These are phyloP conservation scores for Boletus patriciae DNA, from an alignment of 768 basidiomycete genomes.

Conservation along the genomic window DNA sequence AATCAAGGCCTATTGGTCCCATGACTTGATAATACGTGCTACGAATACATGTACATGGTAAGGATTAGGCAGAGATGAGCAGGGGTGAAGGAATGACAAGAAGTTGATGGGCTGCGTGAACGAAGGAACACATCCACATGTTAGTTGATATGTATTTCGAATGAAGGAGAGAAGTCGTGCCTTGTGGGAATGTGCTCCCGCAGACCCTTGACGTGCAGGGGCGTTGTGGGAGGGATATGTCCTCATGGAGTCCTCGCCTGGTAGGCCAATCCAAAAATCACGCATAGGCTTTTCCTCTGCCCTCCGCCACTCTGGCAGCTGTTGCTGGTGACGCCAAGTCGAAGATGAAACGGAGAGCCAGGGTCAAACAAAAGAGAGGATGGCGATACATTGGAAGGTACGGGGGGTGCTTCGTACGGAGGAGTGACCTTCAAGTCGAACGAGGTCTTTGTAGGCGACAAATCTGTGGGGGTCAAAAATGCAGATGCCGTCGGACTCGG, in stretches of 20 bases:
- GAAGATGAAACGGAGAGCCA: constrained; percentile 35
- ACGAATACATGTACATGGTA: constrained; percentile 82
- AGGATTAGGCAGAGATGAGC: constrained; percentile 82
- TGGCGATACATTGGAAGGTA: constrained; percentile 31
- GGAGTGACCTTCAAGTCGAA: constrained; percentile 58
- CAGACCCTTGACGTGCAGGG: constrained; percentile 29
- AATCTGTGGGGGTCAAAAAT: constrained; percentile 71
- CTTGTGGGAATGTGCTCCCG: constrained; percentile 46
- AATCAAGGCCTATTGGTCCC: constrained; percentile 88
- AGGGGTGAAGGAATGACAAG: constrained; percentile 79
- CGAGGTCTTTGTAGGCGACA: constrained; percentile 59
- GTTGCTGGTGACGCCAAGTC: constrained; percentile 31
- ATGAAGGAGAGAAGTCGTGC: constrained; percentile 36
- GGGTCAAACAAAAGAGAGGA: constrained; percentile 46
- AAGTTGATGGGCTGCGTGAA: constrained; percentile 79
- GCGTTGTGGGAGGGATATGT: constrained; percentile 27
- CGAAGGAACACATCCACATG: constrained; percentile 13
- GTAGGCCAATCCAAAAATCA: constrained; percentile 26
- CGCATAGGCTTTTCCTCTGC: constrained; percentile 31
- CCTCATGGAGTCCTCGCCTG: constrained; percentile 32
- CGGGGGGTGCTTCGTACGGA: constrained; percentile 46
- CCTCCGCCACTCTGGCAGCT: constrained; percentile 45
- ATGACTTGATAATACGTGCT: constrained; percentile 81
- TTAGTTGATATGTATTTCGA: constrained; percentile 12
- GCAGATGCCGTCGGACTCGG: constrained; percentile 71